These are phyloP conservation scores for Rhizopus delemar DNA, from an alignment of 371 early-diverging fungal genomes.

Conservation along the genomic window DNA sequence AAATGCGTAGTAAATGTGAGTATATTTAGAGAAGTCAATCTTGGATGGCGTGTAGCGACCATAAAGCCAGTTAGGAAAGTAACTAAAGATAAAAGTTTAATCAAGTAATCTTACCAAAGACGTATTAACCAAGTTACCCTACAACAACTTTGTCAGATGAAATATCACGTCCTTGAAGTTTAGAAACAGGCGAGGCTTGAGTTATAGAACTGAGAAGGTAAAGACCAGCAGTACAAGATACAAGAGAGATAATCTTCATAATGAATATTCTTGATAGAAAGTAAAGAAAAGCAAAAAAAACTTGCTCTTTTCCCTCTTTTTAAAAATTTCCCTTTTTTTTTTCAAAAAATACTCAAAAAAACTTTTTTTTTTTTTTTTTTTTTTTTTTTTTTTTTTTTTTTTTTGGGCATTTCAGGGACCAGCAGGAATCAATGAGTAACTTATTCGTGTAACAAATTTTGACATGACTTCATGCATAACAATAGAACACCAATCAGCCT, in stretches of 20 bases:
- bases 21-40: conserved; percentile 54
- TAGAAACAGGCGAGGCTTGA: conserved; percentile 14
- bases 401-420: no score
- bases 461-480: no score
- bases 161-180: conserved; percentile 13
- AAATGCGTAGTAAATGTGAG: conserved; percentile 59
- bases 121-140: conserved; percentile 11
- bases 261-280: neutral
- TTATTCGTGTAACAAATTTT: no score
- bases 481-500: no score
- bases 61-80: conserved; percentile 44
- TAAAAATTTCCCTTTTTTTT: no score
- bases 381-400: no score
- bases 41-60: conserved; percentile 31
- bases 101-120: neutral
- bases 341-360: no score
- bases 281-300: neutral
- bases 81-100: conserved; percentile 11
- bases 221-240: conserved; percentile 14
- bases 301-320: no score
- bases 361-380: no score
- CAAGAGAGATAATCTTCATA: conserved; percentile 18
- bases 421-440: no score
- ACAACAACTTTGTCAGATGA: conserved; percentile 24
- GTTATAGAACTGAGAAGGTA: conserved; percentile 11